These are phyloP conservation scores for Amanita molliuscula DNA, from an alignment of 768 basidiomycete genomes.

Conservation along the genomic window DNA sequence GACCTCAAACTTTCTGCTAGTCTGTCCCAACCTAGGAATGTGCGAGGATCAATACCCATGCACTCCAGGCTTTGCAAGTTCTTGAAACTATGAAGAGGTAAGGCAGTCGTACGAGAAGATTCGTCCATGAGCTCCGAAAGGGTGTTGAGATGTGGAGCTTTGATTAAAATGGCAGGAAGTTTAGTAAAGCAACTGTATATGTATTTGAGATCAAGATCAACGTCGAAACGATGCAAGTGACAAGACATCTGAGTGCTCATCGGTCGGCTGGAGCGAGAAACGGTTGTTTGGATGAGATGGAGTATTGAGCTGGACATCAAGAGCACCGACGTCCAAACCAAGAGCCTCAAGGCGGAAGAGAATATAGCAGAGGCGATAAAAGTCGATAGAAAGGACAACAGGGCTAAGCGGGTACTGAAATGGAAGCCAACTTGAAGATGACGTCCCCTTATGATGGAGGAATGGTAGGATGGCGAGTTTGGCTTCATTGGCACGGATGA, in stretches of 20 bases:
- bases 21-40: slow-evolving; percentile 75
- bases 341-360: slow-evolving; percentile 80
- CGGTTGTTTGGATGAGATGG: slow-evolving; percentile 75
- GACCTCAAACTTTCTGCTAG: slow-evolving; percentile 60
- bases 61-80: slow-evolving; percentile 70
- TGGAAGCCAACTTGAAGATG: slow-evolving; percentile 42
- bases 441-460: slow-evolving; percentile 18
- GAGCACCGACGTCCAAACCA: slow-evolving; percentile 64
- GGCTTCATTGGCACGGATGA: slow-evolving; percentile 63
- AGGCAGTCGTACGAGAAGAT: slow-evolving; percentile 58
- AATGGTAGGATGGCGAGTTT: slow-evolving; percentile 48
- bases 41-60: slow-evolving; percentile 73
- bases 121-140: slow-evolving; percentile 64
- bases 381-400: slow-evolving; percentile 59
- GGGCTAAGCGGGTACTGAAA: slow-evolving; percentile 37
- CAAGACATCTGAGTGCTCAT: slow-evolving; percentile 63
- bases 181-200: slow-evolving; percentile 88
- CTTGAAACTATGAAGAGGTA: slow-evolving; percentile 82
- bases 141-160: slow-evolving; percentile 50
- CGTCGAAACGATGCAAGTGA: slow-evolving; percentile 63
- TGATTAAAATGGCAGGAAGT: slow-evolving; percentile 66
- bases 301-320: slow-evolving; percentile 66
- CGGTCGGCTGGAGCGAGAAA: slow-evolving; percentile 41
- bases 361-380: slow-evolving; percentile 80
- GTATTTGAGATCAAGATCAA: slow-evolving; percentile 74